Evolutionary conservation across 176 grass and related monocot genomes (phyloP).

Genomic region (Oryza nivara): DNA sequence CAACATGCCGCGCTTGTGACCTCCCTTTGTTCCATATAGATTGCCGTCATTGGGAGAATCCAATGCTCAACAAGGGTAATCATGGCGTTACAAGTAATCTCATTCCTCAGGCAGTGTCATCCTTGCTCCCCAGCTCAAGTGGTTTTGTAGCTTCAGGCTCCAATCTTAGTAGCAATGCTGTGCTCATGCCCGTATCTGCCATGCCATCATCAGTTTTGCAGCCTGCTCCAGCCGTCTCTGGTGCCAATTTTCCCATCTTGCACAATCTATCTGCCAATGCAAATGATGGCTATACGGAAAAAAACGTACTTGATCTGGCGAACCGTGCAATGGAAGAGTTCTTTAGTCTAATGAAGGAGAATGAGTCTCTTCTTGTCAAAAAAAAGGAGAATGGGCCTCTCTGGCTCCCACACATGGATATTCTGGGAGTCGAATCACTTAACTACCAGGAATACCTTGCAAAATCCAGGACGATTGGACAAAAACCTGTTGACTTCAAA

Average conservation of each 20-base stretch:
- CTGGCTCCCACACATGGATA: not conserved
- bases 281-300: not conserved
- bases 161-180: not conserved
- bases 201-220: not conserved
- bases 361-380: no score
- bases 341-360: not conserved
- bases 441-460: not conserved
- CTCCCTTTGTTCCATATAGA: not conserved
- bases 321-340: not conserved
- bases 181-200: not conserved
- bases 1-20: not conserved
- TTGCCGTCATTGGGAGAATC: no score
- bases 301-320: not conserved
- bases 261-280: not conserved
- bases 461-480: not conserved
- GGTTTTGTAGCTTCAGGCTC: not conserved
- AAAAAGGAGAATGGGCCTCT: not conserved
- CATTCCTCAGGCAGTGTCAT: not conserved
- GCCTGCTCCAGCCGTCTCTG: not conserved
- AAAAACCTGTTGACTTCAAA: not conserved
- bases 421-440: not conserved
- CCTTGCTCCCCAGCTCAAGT: not conserved
- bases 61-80: not conserved
- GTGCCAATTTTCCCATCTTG: not conserved
- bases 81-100: not conserved